Evolutionary conservation across 768 basidiomycete species (phyloP).

Genomic region (Hortiboletus campestris): DNA sequence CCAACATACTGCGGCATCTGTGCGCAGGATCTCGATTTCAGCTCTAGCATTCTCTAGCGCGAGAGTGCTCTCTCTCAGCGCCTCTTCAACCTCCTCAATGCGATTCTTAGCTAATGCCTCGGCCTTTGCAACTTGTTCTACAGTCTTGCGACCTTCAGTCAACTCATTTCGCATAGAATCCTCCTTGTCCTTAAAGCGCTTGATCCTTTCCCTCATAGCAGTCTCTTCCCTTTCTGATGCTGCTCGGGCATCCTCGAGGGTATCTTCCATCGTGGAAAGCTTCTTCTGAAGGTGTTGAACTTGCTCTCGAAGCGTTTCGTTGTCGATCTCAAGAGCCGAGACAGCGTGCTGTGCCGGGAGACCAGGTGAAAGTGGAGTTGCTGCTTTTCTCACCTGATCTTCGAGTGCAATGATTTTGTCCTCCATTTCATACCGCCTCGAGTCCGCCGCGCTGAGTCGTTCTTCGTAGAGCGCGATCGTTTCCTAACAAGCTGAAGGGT

Average conservation of each 20-base stretch:
- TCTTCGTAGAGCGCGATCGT: slow-evolving; percentile 96
- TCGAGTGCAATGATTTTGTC: slow-evolving; percentile 59
- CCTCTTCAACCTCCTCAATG: slow-evolving; percentile 86
- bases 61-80: slow-evolving; percentile 79
- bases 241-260: slow-evolving; percentile 72
- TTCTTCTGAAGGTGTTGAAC: slow-evolving; percentile 83
- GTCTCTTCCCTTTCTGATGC: slow-evolving; percentile 74
- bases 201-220: slow-evolving; percentile 58
- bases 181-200: slow-evolving; percentile 70
- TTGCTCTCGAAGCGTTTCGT: slow-evolving; percentile 88
- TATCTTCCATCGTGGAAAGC: slow-evolving; percentile 74
- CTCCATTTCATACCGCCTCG: slow-evolving; percentile 76
- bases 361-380: slow-evolving; percentile 34
- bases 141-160: slow-evolving; percentile 58
- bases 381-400: slow-evolving; percentile 39
- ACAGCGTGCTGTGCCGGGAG: slow-evolving; percentile 41
- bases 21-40: slow-evolving; percentile 78
- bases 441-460: slow-evolving; percentile 67
- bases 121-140: slow-evolving; percentile 58
- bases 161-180: slow-evolving; percentile 71
- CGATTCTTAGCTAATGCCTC: slow-evolving; percentile 62
- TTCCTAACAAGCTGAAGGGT: slow-evolving; percentile 50
- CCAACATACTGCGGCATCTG: slow-evolving; percentile 69
- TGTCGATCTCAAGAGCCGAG: slow-evolving; percentile 90
- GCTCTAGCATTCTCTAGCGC: slow-evolving; percentile 88